Conservation (phyloP, 257 asterid genomes). For the Misopates orontium region DNA sequence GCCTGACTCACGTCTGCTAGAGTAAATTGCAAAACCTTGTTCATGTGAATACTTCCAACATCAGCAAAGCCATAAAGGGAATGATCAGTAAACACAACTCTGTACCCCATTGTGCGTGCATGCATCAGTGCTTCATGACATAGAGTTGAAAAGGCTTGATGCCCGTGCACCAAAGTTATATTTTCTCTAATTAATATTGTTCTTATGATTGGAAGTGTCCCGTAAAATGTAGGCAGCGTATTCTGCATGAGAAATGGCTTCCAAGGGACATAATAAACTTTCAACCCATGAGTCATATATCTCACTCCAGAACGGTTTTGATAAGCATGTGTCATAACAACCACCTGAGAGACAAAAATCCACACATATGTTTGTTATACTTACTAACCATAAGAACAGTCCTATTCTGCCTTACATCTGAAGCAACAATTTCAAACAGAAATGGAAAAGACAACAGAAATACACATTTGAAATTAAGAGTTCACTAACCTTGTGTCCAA, state of each 20-base stretch:
- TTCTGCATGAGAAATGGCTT: constrained; percentile 90
- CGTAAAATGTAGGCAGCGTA: constrained; percentile 87
- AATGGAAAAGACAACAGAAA: not conserved
- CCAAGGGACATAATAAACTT: constrained; percentile 94
- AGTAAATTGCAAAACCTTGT: constrained; percentile 92
- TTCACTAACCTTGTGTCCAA: constrained; percentile 81
- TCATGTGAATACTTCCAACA: constrained; percentile 96
- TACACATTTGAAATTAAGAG: not conserved
- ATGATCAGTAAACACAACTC: constrained; percentile 95
- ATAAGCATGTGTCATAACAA: constrained; percentile 94
- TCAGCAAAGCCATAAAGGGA: constrained; percentile 98
- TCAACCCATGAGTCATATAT: constrained; percentile 90
- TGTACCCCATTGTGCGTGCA: constrained; percentile 97
- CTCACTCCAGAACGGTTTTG: constrained; percentile 87
- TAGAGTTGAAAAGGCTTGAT: constrained; percentile 94
- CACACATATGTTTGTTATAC: not conserved
- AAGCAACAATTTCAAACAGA: not conserved
- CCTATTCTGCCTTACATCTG: not conserved
- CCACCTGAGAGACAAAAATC: constrained; percentile 53
- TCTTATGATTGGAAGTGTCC: constrained; percentile 79
- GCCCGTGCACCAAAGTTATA: constrained; percentile 90
- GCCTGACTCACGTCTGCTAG: constrained; percentile 95
- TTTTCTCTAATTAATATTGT: constrained; percentile 82
- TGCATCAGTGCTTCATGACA: constrained; percentile 97
- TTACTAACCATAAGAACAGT: too few relatives aligned